Evolutionary conservation across 2,329 filamentous ascomycete genomes (phyloP).

Genomic region (Claviceps arundinis): DNA sequence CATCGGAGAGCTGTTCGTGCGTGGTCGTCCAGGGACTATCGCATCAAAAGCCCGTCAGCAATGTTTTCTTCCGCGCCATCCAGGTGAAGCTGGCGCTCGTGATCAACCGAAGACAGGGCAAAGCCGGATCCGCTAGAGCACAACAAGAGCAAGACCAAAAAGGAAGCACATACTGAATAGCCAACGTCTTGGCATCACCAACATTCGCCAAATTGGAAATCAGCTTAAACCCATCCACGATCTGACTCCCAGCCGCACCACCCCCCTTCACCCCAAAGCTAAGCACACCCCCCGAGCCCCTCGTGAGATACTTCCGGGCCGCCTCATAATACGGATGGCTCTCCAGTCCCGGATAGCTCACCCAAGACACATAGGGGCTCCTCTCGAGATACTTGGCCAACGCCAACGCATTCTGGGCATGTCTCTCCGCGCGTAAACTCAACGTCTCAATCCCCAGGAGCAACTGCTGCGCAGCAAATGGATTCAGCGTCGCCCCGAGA

Average conservation of each 20-base stretch:
- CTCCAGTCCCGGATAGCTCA: conserved; percentile 80
- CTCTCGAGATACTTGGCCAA: conserved; percentile 74
- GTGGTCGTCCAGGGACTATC: conserved; percentile 74
- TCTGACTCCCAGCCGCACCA: conserved; percentile 65
- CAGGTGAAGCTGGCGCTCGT: not conserved
- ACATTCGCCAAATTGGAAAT: conserved; percentile 95
- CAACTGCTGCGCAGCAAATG: conserved; percentile 86
- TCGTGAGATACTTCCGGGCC: conserved; percentile 76
- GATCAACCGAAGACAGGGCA: not conserved
- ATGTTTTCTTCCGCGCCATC: not conserved
- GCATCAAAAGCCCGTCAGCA: not conserved
- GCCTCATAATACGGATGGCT: conserved; percentile 66
- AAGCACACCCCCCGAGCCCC: conserved; percentile 79
- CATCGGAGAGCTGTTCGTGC: conserved; percentile 76
- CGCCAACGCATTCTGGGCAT: conserved; percentile 69
- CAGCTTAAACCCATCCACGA: conserved; percentile 89
- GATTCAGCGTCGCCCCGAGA: conserved; percentile 68
- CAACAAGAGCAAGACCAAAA: not conserved
- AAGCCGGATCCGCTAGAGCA: no score
- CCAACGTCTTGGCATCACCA: conserved; percentile 86
- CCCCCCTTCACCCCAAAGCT: conserved; percentile 91
- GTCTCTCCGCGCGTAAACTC: conserved; percentile 71
- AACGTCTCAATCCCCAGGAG: conserved; percentile 83
- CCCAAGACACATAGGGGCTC: conserved; percentile 79
- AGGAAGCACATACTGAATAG: conserved; percentile 50